Evolutionary conservation across 208 protist species (phyloP).

Genomic region (Trypanosoma mega): DNA sequence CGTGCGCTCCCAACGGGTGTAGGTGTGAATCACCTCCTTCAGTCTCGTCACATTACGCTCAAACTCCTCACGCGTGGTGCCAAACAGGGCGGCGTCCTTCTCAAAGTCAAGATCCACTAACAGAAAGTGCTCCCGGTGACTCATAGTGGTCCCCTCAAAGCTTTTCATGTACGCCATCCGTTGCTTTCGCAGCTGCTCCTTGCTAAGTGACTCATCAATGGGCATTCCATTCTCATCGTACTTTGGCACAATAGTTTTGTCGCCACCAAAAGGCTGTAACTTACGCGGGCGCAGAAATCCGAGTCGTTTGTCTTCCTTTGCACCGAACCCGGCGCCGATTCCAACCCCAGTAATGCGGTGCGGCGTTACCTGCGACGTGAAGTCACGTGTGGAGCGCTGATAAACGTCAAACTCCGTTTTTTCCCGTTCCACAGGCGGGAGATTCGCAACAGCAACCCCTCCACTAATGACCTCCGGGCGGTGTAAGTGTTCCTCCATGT

Average conservation of each 20-base stretch:
- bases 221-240: slow-evolving; percentile 69
- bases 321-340: slow-evolving; percentile 81
- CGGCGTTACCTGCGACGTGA: slow-evolving; percentile 74
- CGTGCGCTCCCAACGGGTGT: slow-evolving; percentile 79
- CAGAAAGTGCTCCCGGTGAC: slow-evolving; percentile 80
- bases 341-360: slow-evolving; percentile 49
- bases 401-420: slow-evolving; percentile 73
- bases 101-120: slow-evolving; percentile 87
- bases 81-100: slow-evolving; percentile 83
- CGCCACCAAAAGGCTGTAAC: slow-evolving; percentile 58
- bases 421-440: slow-evolving; percentile 49
- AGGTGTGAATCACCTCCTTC: slow-evolving; percentile 78
- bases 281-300: slow-evolving; percentile 76
- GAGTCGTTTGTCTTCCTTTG: slow-evolving; percentile 75
- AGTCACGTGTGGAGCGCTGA: slow-evolving; percentile 72
- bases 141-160: slow-evolving; percentile 79
- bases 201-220: slow-evolving; percentile 61
- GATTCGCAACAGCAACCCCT: slow-evolving; percentile 59
- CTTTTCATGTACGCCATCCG: slow-evolving; percentile 80
- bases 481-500: slow-evolving; percentile 54
- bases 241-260: slow-evolving; percentile 55
- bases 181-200: slow-evolving; percentile 61
- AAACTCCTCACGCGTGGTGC: slow-evolving; percentile 79
- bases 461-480: slow-evolving; percentile 36
- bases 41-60: slow-evolving; percentile 77